Evolutionary conservation across 75 land plant species (phyloP), one percentile per base, ranked within the genome.

Genomic region (Gnetum montanum): DNA sequence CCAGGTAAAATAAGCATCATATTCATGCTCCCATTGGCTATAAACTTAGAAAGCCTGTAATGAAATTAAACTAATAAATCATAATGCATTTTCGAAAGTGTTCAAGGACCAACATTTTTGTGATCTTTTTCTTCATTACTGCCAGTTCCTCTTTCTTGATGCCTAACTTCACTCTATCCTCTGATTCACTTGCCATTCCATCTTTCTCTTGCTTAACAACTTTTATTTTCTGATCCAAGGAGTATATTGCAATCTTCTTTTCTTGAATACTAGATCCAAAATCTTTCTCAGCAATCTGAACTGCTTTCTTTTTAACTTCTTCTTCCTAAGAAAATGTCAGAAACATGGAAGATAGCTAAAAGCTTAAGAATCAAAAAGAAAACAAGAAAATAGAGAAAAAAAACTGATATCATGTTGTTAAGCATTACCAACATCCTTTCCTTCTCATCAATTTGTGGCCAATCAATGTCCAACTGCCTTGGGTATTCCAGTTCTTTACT

Each of bases 71-170:
- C 11, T 36, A 36, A 26, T 44, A 59, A 16, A 44, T 43, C 3
- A 3, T 22, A 59, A 60, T 31, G 3, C n/a, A 23, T 36, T 37
- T 10, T 40, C 19, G 16, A 51, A 23, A 44, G n/a, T n/a, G n/a
- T n/a, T n/a, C n/a, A 57, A 27, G 23, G 20, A 36, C 61, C 72
- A 40, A 65, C 97, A 84, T 79, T 58, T 75, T 87, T 46, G 59
- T 68, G 30, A 71, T 71, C 48, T 71, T 87, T 54, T 54, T 72
- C 66, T 76, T 82, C 60, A 60, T 70, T 66, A 51, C 75, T 50
- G 79, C 88, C 43, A 92, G 37, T 19, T 87, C 86, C 0, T 72
- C 69, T 52, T 79, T 88, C 74, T 87, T 87, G 36, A 84, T 38
- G 57, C 70, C 66, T 30, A 92, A 46, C 60, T 71, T 72, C 20